Percentiles rank a stretch among this genome's conserved stretches.
phyloP scores from a whole-genome alignment of 192 early-diverging fungal species.

The Pilobolus umbonatus region DNA sequence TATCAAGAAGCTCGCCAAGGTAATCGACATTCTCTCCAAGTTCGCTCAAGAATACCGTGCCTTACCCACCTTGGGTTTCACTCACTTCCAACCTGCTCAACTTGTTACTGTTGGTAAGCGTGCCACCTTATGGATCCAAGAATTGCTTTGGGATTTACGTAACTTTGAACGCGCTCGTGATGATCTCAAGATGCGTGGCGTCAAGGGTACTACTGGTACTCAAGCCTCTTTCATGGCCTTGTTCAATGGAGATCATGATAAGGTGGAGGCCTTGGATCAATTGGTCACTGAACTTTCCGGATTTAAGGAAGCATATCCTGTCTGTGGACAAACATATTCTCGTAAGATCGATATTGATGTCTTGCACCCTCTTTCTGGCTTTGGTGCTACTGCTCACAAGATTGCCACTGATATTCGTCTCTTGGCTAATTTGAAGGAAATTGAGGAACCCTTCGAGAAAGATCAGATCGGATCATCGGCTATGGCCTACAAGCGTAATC shows the following conservation, averaged over 20 bases:
- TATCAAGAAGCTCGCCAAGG: slow-evolving; percentile 80
- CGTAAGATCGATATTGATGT: slow-evolving; percentile 97
- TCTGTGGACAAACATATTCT: slow-evolving; percentile 97
- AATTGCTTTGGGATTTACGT: slow-evolving; percentile 92
- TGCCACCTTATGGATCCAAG: slow-evolving; percentile 94
- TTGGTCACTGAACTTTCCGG: slow-evolving; percentile 87
- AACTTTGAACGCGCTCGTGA: slow-evolving; percentile 85
- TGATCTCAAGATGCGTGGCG: slow-evolving; percentile 91
- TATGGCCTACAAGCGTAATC: slow-evolving; percentile 99
- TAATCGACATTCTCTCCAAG: slow-evolving; percentile 68
- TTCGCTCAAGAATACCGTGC: slow-evolving; percentile 81
- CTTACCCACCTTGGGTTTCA: slow-evolving; percentile 94
- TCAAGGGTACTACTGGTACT: slow-evolving; percentile 98
- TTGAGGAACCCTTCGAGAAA: slow-evolving; percentile 99
- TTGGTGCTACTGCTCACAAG: slow-evolving; percentile 95
- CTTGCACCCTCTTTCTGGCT: slow-evolving; percentile 76
- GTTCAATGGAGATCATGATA: slow-evolving; percentile 90
- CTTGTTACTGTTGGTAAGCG: slow-evolving; percentile 98
- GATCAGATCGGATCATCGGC: slow-evolving; percentile 98
- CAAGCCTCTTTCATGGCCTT: slow-evolving; percentile 96
- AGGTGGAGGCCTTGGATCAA: slow-evolving; percentile 88
- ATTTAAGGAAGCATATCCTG: slow-evolving; percentile 79
- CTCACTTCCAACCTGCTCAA: slow-evolving; percentile 99
- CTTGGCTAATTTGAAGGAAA: slow-evolving; percentile 93
- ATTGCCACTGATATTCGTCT: slow-evolving; percentile 96